Evolutionary conservation across 2,329 filamentous ascomycete genomes (phyloP).

Genomic region (Aspergillus floridensis): DNA sequence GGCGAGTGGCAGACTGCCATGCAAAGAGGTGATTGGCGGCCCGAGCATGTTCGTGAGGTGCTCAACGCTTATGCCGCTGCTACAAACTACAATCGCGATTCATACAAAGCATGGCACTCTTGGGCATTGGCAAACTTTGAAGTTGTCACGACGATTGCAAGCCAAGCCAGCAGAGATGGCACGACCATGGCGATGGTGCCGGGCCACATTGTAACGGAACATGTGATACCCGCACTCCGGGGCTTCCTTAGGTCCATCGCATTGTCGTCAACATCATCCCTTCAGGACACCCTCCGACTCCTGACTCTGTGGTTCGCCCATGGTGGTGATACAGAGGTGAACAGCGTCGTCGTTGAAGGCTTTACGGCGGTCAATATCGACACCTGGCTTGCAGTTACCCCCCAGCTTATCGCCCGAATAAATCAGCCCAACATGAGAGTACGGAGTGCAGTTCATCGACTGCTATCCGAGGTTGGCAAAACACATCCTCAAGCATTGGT

Average conservation of each 20-base stretch:
- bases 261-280: slow-evolving; percentile 82
- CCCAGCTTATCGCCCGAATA: slow-evolving; percentile 94
- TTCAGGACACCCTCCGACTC: slow-evolving; percentile 90
- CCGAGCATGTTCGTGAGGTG: slow-evolving; percentile 81
- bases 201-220: slow-evolving; percentile 69
- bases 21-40: slow-evolving; percentile 84
- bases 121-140: slow-evolving; percentile 99
- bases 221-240: slow-evolving; percentile 90
- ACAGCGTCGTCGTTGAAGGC: slow-evolving; percentile 81
- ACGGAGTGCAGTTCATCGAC: slow-evolving; percentile 83
- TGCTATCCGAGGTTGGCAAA: slow-evolving; percentile 88
- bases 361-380: slow-evolving; percentile 91
- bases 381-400: slow-evolving; percentile 97
- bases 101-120: slow-evolving; percentile 99
- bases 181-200: slow-evolving; percentile 52
- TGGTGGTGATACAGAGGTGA: slow-evolving; percentile 84
- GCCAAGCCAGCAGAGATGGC: slow-evolving; percentile 61
- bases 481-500: slow-evolving; percentile 94
- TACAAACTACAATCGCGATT: slow-evolving; percentile 88
- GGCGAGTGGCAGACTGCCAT: slow-evolving; percentile 92
- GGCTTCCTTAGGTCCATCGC: slow-evolving; percentile 98
- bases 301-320: slow-evolving; percentile 96
- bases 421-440: slow-evolving; percentile 91
- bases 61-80: slow-evolving; percentile 87
- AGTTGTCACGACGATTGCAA: slow-evolving; percentile 79